A percentile compares a stretch with the other conserved stretches of the same genome.
phyloP scores from a whole-genome alignment of 2,329 filamentous ascomycete genomes.

The Talaromyces pinophilus region DNA sequence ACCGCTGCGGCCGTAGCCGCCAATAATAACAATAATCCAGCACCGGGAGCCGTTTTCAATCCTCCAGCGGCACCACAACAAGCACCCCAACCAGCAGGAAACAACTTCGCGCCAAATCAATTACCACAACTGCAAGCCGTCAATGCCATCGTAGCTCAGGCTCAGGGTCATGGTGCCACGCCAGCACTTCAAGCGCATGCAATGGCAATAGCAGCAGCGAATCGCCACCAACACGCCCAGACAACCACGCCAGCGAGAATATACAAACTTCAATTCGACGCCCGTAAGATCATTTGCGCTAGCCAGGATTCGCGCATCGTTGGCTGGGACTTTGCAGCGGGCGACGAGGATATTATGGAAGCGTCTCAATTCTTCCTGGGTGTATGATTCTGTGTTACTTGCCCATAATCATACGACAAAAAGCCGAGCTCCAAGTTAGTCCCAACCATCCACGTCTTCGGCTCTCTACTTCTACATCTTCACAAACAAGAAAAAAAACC shows the following conservation, averaged over 20 bases:
- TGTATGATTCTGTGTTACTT: constrained; percentile 30
- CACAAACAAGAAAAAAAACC: neutral
- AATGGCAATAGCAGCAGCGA: constrained; percentile 14
- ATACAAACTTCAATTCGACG: constrained; percentile 97
- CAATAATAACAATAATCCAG: constrained; percentile 16
- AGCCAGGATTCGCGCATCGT: constrained; percentile 90
- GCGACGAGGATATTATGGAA: constrained; percentile 75
- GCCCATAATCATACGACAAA: neutral
- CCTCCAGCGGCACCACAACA: constrained; percentile 6
- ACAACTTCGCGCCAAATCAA: constrained; percentile 22
- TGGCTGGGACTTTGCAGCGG: constrained; percentile 96
- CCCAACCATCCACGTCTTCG: neutral
- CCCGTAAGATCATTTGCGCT: constrained; percentile 88
- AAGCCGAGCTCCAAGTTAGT: neutral
- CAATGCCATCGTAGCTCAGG: constrained; percentile 18
- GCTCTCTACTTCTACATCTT: neutral
- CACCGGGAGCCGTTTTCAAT: neutral
- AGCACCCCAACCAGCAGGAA: constrained; percentile 1
- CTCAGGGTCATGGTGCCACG: constrained; percentile 4
- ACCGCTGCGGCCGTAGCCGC: constrained; percentile 33
- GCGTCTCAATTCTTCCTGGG: constrained; percentile 73
- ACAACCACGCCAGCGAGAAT: constrained; percentile 59
- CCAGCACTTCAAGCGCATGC: constrained; percentile 12
- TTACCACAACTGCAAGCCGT: constrained; percentile 16
- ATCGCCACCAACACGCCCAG: constrained; percentile 22